A percentile compares a stretch with the other conserved stretches of the same genome.
phyloP scores from a whole-genome alignment of 2,329 filamentous ascomycete genomes.

The Beauveria medogensis region DNA sequence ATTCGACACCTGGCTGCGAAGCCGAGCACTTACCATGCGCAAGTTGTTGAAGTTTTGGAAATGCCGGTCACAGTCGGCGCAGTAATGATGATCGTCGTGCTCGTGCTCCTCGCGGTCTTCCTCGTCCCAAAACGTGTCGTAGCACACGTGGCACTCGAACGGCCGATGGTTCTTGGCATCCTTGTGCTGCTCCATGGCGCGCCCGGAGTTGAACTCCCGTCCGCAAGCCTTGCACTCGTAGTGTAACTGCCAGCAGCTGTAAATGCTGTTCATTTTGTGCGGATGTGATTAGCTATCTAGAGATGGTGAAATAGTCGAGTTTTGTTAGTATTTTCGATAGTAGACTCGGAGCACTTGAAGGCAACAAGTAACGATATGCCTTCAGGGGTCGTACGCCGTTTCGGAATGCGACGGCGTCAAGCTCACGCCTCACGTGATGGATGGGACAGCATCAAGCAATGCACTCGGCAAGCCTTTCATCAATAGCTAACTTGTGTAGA shows the following conservation, averaged over 20 bases:
- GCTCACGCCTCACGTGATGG: too few species aligned
- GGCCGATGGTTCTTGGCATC: constrained; percentile 20
- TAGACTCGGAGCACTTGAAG: too few species aligned
- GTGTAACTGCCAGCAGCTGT: too few species aligned
- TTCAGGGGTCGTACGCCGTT: too few species aligned
- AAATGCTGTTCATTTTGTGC: not conserved
- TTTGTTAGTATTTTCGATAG: not conserved
- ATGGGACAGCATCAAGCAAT: too few species aligned
- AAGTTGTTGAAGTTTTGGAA: constrained; percentile 25
- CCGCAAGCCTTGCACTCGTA: constrained; percentile 23
- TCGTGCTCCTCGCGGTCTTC: constrained; percentile 20
- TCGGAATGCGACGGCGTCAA: too few species aligned
- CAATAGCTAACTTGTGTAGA: too few species aligned
- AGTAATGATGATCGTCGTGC: constrained; percentile 23
- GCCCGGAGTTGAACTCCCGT: constrained; percentile 16
- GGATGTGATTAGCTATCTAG: not conserved
- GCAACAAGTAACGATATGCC: too few species aligned
- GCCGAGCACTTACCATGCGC: constrained; percentile 21
- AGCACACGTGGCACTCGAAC: constrained; percentile 21
- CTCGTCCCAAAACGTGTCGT: constrained; percentile 14
- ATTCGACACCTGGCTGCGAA: not conserved
- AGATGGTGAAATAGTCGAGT: not conserved
- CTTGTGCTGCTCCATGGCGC: constrained; percentile 24
- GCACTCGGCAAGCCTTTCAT: too few species aligned
- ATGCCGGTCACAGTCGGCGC: constrained; percentile 22